Conservation (phyloP, 2,329 filamentous ascomycete species). For the Graphilbum ipis-grandicollis region DNA sequence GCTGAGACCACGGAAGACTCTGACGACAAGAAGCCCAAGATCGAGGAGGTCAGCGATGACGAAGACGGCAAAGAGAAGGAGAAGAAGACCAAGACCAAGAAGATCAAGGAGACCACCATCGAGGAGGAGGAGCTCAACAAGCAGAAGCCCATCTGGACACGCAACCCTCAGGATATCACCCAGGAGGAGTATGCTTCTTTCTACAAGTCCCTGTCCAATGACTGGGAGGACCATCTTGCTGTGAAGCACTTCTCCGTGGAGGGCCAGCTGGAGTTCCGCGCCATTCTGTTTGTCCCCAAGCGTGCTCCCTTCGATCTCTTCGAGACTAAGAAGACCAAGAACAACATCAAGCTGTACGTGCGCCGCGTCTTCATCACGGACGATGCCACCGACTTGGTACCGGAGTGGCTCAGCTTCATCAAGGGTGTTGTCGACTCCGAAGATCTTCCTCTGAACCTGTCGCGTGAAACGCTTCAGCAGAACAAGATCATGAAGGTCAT, state of each 20-base stretch:
- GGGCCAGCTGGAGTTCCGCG: conserved; percentile 99
- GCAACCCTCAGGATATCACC: conserved; percentile 89
- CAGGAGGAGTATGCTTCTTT: conserved; percentile 96
- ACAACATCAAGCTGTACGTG: conserved; percentile 99
- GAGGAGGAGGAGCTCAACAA: conserved; percentile 99
- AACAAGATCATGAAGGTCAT: conserved; percentile 99
- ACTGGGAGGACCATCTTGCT: conserved; percentile 98
- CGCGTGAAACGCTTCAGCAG: conserved; percentile 98
- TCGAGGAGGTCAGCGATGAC: conserved; percentile 79
- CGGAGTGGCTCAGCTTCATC: conserved; percentile 98
- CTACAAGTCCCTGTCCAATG: conserved; percentile 99
- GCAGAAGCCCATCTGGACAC: conserved; percentile 99
- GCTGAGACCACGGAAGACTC: conserved; percentile 41
- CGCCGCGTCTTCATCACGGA: conserved; percentile 99
- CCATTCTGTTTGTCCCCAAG: conserved; percentile 99
- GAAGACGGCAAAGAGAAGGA: conserved; percentile 70
- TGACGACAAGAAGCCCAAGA: conserved; percentile 89
- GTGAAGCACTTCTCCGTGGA: conserved; percentile 99
- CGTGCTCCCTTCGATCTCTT: conserved; percentile 98
- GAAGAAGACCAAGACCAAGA: conserved; percentile 98
- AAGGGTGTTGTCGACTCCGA: conserved; percentile 99
- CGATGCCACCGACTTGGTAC: conserved; percentile 95
- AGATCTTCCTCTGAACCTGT: conserved; percentile 97
- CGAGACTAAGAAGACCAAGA: conserved; percentile 99
- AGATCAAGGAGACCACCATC: conserved; percentile 94